phyloP scores from a whole-genome alignment of 768 basidiomycete species.

The Pleurotus platypus region DNA sequence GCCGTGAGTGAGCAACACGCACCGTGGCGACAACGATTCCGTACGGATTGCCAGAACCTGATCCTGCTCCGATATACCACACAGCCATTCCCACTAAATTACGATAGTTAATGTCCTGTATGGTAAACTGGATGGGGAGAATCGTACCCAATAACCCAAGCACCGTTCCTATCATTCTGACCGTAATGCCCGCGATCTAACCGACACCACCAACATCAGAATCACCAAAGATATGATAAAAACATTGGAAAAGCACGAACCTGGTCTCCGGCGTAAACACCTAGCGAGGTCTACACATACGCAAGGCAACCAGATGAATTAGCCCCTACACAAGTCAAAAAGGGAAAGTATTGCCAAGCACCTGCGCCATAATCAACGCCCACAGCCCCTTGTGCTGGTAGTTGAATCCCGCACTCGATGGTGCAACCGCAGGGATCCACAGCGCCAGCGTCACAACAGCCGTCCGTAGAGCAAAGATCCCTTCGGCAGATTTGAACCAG shows the following conservation, averaged over 20 bases:
- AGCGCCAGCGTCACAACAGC: conserved; percentile 43
- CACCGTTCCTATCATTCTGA: too few species aligned
- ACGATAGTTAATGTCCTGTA: not conserved
- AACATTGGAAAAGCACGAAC: too few species aligned
- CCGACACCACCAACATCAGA: too few species aligned
- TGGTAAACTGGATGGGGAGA: too few species aligned
- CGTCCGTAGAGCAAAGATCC: conserved; percentile 50
- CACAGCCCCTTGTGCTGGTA: conserved; percentile 45
- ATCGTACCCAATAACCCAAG: too few species aligned
- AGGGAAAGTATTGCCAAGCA: not conserved
- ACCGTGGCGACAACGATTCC: conserved; percentile 43
- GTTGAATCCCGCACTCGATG: conserved; percentile 37
- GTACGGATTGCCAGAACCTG: conserved; percentile 49
- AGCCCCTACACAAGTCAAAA: not conserved
- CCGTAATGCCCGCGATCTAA: too few species aligned
- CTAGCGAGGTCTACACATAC: conserved; percentile 20
- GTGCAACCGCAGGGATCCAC: conserved; percentile 47
- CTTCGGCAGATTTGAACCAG: conserved; percentile 38
- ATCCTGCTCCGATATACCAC: conserved; percentile 30
- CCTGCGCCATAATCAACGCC: conserved; percentile 59
- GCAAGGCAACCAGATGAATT: too few species aligned
- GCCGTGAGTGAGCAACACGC: not conserved
- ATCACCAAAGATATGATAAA: too few species aligned
- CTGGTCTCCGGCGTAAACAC: too few species aligned
- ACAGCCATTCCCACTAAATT: not conserved